Evolutionary conservation across 1,284 basidiomycete species (phyloP).

Genomic region (Anthracocystis walkeri): DNA sequence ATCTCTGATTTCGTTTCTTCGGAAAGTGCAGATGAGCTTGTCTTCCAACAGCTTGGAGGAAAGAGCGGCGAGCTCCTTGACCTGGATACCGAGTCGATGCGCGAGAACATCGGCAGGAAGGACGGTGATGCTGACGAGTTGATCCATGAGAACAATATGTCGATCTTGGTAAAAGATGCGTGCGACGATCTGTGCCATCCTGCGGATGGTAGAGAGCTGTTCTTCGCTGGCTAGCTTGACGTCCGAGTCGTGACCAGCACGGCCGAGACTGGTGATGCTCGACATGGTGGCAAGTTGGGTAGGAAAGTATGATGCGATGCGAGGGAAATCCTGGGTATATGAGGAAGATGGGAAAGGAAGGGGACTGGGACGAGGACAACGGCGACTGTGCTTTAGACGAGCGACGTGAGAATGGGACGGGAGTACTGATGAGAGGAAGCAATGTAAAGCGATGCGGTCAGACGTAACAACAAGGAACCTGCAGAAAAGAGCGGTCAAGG

Average conservation of each 20-base stretch:
- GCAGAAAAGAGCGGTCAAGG: neutral
- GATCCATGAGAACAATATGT: conserved; percentile 90
- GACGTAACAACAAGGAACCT: conserved; percentile 19
- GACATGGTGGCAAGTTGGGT: conserved; percentile 19
- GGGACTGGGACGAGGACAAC: neutral
- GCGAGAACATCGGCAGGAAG: conserved; percentile 93
- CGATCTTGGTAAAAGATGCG: conserved; percentile 94
- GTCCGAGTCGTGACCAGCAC: conserved; percentile 37
- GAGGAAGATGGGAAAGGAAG: neutral
- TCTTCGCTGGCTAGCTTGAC: conserved; percentile 56
- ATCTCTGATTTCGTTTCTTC: conserved; percentile 59
- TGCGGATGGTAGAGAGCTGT: conserved; percentile 60
- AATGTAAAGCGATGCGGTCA: conserved; percentile 14
- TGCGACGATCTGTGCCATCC: conserved; percentile 88
- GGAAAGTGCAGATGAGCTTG: conserved; percentile 74
- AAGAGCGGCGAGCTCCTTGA: conserved; percentile 93
- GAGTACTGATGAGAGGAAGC: neutral
- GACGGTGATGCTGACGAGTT: conserved; percentile 88
- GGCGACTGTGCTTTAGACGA: neutral
- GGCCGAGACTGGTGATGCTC: conserved; percentile 29
- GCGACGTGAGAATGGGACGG: conserved; percentile 1
- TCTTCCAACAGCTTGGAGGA: conserved; percentile 87
- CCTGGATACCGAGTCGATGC: conserved; percentile 83
- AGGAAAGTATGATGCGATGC: conserved; percentile 1
- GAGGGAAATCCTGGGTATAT: conserved; percentile 4